Conservation (phyloP, 176 grass and related monocot species). For the Secale cereale region DNA sequence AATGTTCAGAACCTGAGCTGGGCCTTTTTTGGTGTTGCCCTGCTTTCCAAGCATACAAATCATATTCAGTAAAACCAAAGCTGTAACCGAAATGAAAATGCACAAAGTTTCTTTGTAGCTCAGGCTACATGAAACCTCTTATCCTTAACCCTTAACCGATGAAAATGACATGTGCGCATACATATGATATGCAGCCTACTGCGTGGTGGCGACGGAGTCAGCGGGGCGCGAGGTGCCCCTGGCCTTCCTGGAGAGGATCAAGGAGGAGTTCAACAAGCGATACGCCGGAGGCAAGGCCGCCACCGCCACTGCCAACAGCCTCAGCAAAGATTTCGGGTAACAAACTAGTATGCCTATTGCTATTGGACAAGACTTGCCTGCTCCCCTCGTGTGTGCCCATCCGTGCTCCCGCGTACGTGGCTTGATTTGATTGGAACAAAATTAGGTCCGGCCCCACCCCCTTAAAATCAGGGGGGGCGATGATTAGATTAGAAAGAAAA, state of each 20-base stretch:
- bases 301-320: slow-evolving; percentile 64
- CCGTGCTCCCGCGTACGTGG: too few species aligned
- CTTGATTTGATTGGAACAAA: too few species aligned
- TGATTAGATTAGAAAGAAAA: too few species aligned
- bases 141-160: too few species aligned
- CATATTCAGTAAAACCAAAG: background rate
- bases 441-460: too few species aligned
- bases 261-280: slow-evolving; percentile 70
- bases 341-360: too few species aligned
- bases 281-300: slow-evolving; percentile 76
- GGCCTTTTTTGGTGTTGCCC: too few species aligned
- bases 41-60: background rate
- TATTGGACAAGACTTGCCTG: too few species aligned
- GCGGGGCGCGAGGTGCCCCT: slow-evolving; percentile 63
- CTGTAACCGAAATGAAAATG: background rate
- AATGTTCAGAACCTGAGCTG: background rate
- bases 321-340: slow-evolving; percentile 81
- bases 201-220: slow-evolving; percentile 60
- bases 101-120: too few species aligned
- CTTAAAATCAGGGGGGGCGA: too few species aligned
- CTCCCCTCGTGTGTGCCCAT: too few species aligned
- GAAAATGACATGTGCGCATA: background rate
- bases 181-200: slow-evolving; percentile 55
- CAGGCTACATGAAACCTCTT: too few species aligned
- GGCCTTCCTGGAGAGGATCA: slow-evolving; percentile 77